phyloP scores from a whole-genome alignment of 202 grass and related monocot species.

The Setaria italica region DNA sequence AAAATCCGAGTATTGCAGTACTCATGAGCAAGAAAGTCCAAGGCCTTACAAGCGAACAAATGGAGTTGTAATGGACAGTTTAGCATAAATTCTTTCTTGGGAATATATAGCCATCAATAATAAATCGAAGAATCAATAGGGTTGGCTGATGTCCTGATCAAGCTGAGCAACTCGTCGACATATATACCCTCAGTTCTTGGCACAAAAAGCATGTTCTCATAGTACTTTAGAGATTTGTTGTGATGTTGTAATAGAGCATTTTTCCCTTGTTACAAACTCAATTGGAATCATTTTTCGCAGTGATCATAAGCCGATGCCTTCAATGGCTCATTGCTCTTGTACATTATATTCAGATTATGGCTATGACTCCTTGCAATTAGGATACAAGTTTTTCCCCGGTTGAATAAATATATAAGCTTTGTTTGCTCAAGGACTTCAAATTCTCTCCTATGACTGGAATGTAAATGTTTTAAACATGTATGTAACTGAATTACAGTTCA shows the following conservation, averaged over 20 bases:
- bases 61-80: background rate
- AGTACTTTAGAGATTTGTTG: slow-evolving; percentile 27
- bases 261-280: slow-evolving; percentile 14
- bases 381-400: background rate
- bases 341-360: slow-evolving; percentile 47
- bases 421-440: background rate
- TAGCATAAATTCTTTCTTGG: slow-evolving; percentile 35
- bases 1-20: background rate
- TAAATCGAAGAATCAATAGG: slow-evolving; percentile 1
- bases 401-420: slow-evolving; percentile 36
- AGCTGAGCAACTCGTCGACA: slow-evolving; percentile 39
- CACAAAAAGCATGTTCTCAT: slow-evolving; percentile 29
- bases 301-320: slow-evolving; percentile 36
- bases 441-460: slow-evolving; percentile 19
- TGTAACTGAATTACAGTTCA: background rate
- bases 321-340: slow-evolving; percentile 42
- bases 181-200: slow-evolving; percentile 26
- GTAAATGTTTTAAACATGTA: background rate
- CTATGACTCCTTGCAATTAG: slow-evolving; percentile 9
- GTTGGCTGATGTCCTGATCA: slow-evolving; percentile 25
- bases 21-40: slow-evolving; percentile 9
- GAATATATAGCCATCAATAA: background rate
- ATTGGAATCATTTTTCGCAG: slow-evolving; percentile 40
- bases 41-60: slow-evolving; percentile 20
- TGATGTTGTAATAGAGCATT: slow-evolving; percentile 46